Base-by-base conservation (phyloP, 2,329 filamentous ascomycete genomes). In the Cordyceps farinosa region DNA sequence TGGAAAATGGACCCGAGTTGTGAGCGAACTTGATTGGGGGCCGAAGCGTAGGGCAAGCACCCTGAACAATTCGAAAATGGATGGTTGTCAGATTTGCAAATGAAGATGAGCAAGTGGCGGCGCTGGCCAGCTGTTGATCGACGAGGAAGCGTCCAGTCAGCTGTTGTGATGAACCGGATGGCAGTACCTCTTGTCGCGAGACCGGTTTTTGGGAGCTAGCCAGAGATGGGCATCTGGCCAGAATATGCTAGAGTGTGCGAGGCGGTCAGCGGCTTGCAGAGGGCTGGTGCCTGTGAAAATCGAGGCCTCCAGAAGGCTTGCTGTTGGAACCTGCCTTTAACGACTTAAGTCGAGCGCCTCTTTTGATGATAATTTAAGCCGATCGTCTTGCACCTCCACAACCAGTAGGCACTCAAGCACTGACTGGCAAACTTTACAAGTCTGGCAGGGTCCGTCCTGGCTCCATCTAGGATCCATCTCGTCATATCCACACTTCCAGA, bases 391-490 rank as follows among this genome's bases (percentile, higher is more conserved):
- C n/a, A 40, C 38, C 5, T 13, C 15, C 38, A 40, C 11, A 22
- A 22, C 22, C 22, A 22, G 22, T 22, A 22, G 22, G 22, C 22
- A 22, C 22, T 22, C 10, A 40, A 34, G 32, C 11, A 38, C 44
- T 58, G 55, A 27, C 32, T 22, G 22, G 22, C 22, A 38, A 58
- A 22, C 32, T 17, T 58, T 13, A 60, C 57, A 30, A 40, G 40
- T 51, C 29, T 44, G 38, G 50, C 48, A 61, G 57, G 56, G 48
- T 61, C 30, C 6, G 29, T 61, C 40, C 53, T 61, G 58, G 58
- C 38, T 61, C 58, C 58, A 54, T 61, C 58, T 61, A 7, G 36
- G 17, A 61, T 61, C 58, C 58, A 61, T 45, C 58, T 51, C 38
- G 27, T 60, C 47, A 52, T 52, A 13, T 52, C 47, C 57, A 52